These are phyloP conservation scores for Hippophae gyantsensis DNA, from an alignment of 306 rosid species.

Conservation along the genomic window DNA sequence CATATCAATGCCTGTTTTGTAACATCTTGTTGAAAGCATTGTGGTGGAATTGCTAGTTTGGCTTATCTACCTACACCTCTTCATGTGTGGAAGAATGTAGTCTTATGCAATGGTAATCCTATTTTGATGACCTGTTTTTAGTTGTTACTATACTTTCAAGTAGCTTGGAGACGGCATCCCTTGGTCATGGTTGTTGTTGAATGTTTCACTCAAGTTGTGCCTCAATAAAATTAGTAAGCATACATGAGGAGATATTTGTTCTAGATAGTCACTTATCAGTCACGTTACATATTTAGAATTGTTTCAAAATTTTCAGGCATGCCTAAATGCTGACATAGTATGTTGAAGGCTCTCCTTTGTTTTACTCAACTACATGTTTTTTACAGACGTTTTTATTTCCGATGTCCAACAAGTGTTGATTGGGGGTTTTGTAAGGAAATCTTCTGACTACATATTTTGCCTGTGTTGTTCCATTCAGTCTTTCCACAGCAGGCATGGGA, in stretches of 20 bases:
- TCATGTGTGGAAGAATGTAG: neutral
- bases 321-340: no score
- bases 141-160: neutral
- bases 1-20: neutral
- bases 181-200: neutral
- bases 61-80: neutral
- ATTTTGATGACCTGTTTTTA: no score
- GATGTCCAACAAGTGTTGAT: constrained; percentile 7
- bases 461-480: constrained; percentile 43
- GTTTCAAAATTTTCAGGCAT: neutral
- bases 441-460: constrained; percentile 32
- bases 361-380: neutral
- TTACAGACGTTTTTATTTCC: constrained; percentile 9
- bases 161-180: neutral
- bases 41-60: neutral
- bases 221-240: neutral
- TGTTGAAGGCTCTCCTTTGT: neutral
- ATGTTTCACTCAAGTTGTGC: neutral
- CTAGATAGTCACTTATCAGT: neutral
- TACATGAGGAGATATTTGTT: neutral
- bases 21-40: neutral
- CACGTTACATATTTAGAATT: no score
- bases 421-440: constrained; percentile 10
- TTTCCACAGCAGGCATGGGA: constrained; percentile 68
- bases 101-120: neutral